Base-by-base conservation (phyloP, 2,329 filamentous ascomycete genomes). In the Tolypocladium nubicola region DNA sequence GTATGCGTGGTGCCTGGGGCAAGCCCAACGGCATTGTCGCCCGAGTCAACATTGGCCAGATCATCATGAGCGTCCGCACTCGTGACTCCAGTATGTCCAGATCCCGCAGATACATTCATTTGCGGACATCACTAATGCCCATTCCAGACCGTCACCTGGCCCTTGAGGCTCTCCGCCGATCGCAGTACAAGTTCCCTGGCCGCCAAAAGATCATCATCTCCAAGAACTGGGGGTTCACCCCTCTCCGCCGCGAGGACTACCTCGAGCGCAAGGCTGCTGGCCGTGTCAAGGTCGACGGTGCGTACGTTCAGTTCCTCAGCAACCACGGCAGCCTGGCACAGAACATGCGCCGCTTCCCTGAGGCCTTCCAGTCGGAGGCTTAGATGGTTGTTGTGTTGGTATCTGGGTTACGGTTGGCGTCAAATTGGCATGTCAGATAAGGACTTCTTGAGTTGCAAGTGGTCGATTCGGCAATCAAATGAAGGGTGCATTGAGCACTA, bases 211-310 rank as follows among this genome's bases (percentile, higher is more conserved):
- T 99, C 83, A 97, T 99, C 73, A 88, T 97, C 81, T 95, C 89
- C 84, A 99, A 97, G 91, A 99, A 99, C 87, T 99, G 94, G 94
- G 94, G 94, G 70, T 99, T 99, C 89, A 99, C 94, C 63, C 92
- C 92, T 75, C 90, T 99, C 71, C 88, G 90, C 73, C 92, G 94
- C 71, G 94, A 97, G 70, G 94, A 99, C 79, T 99, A 97, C 83
- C 82, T 96, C 75, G 85, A 91, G 79, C 89, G 93, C 83, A 95
- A 96, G 86, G 84, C 90, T 75, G 88, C 87, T 72, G 94, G 94
- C 75, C 87, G 86, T 75, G 87, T 99, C 80, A 90, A 93, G 84
- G 88, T 95, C 70, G 94, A 99, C 71, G 94, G 94, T 86, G 94
- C 94, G 71, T 99, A 99, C 81, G 94, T 99, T 70, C 91, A 99